Evolutionary conservation across 2,329 filamentous ascomycete species (phyloP).

Genomic region (Arthrinium puccinioides): DNA sequence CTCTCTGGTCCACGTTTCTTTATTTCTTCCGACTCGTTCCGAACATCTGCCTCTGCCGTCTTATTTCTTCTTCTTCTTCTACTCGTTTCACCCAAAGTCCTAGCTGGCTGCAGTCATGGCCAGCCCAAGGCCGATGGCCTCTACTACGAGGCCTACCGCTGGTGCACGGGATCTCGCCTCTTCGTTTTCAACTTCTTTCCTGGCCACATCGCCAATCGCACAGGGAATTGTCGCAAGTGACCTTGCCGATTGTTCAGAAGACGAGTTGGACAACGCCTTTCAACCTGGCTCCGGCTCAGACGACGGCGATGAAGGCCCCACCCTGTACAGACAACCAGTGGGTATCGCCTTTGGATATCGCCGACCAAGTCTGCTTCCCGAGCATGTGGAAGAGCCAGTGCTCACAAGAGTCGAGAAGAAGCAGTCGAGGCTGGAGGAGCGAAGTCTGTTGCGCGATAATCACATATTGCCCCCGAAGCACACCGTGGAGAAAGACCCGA

Average conservation of each 20-base stretch:
- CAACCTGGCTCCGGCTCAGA: slow-evolving; percentile 23
- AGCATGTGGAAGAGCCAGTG: slow-evolving; percentile 34
- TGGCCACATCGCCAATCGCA: slow-evolving; percentile 56
- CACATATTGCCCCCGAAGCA: slow-evolving; percentile 58
- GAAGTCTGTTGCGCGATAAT: slow-evolving; percentile 57
- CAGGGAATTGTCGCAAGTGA: slow-evolving; percentile 60
- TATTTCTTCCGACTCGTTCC: no score
- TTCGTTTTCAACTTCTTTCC: slow-evolving; percentile 41
- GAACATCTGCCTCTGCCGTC: no score
- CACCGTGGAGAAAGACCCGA: slow-evolving; percentile 21
- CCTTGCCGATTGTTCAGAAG: slow-evolving; percentile 50
- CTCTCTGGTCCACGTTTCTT: no score
- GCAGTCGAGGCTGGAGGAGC: slow-evolving; percentile 49
- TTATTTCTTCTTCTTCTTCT: no score
- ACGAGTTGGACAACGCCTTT: no score
- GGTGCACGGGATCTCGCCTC: no score
- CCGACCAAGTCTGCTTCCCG: slow-evolving; percentile 61
- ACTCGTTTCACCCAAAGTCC: no score
- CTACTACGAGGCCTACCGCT: no score
- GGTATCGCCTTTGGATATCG: slow-evolving; percentile 68
- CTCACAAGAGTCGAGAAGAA: slow-evolving; percentile 49
- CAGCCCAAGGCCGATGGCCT: no score
- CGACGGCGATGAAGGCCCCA: slow-evolving; percentile 33
- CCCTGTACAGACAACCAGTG: slow-evolving; percentile 67
- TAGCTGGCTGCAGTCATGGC: no score